These are phyloP conservation scores for Mixia osmundae DNA, from an alignment of 1,284 basidiomycete species.

Conservation along the genomic window DNA sequence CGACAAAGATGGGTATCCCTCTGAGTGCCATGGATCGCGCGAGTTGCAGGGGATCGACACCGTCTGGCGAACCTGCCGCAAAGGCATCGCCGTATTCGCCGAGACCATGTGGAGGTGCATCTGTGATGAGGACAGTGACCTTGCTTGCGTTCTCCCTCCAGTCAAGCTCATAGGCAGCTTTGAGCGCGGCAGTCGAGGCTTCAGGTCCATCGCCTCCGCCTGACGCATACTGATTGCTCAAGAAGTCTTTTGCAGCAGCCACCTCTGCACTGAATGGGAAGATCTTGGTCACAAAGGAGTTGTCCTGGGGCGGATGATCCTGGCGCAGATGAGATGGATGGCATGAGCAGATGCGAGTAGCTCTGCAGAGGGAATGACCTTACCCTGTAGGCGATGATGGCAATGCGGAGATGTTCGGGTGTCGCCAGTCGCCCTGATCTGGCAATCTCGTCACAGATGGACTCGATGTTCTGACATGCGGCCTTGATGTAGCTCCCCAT, in stretches of 20 bases:
- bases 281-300: conserved; percentile 63
- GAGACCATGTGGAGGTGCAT: conserved; percentile 90
- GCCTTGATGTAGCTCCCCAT: conserved; percentile 1
- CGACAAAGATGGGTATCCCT: conserved; percentile 84
- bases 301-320: conserved; percentile 87
- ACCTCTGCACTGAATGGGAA: conserved; percentile 89
- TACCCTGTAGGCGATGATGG: conserved; percentile 39
- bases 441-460: conserved; percentile 88
- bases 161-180: conserved; percentile 57
- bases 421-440: conserved; percentile 72
- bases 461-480: conserved; percentile 92
- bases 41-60: conserved; percentile 59
- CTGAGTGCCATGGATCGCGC: conserved; percentile 69
- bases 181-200: conserved; percentile 82
- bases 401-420: conserved; percentile 45
- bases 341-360: conserved; percentile 40
- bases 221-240: conserved; percentile 65
- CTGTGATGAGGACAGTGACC: conserved; percentile 47
- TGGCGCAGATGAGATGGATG: conserved; percentile 19
- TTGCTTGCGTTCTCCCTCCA: conserved; percentile 78
- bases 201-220: conserved; percentile 94
- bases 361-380: neutral
- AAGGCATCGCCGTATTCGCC: conserved; percentile 47
- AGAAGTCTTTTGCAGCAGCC: conserved; percentile 55
- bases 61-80: conserved; percentile 22